A percentile compares a stretch with the other conserved stretches of the same genome.
Evolutionary conservation across 1,284 basidiomycete species (phyloP).

Genomic region (Austroboletus rostrupii): DNA sequence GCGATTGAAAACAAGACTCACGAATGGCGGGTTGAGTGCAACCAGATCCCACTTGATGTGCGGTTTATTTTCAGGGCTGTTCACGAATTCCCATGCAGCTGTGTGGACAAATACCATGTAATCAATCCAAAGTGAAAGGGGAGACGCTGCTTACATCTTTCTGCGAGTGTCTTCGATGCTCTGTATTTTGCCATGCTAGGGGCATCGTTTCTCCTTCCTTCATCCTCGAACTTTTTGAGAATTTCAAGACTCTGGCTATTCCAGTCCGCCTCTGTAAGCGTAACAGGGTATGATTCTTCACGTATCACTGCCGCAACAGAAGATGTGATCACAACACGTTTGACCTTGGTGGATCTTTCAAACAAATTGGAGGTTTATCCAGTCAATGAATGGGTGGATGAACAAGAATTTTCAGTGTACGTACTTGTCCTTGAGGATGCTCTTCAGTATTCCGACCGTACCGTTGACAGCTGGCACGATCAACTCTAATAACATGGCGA

Average conservation of each 20-base stretch:
- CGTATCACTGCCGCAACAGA: slow-evolving; percentile 51
- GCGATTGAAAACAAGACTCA: slow-evolving; percentile 21
- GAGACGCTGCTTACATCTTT: slow-evolving; percentile 39
- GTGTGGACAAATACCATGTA: neutral
- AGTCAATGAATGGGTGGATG: neutral
- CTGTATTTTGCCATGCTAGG: slow-evolving; percentile 44
- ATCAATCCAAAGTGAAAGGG: neutral
- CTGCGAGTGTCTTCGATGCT: slow-evolving; percentile 68
- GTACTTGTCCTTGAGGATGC: slow-evolving; percentile 48
- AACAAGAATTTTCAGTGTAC: slow-evolving; percentile 2
- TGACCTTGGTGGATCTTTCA: slow-evolving; percentile 38
- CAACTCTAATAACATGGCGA: too few species aligned
- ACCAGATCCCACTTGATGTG: slow-evolving; percentile 50
- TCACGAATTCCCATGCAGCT: slow-evolving; percentile 57
- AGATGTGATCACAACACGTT: slow-evolving; percentile 65
- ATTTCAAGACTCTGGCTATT: slow-evolving; percentile 53
- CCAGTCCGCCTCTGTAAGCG: slow-evolving; percentile 56
- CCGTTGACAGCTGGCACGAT: slow-evolving; percentile 40
- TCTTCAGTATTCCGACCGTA: slow-evolving; percentile 54
- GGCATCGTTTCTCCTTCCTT: slow-evolving; percentile 45
- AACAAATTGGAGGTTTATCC: neutral
- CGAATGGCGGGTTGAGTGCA: slow-evolving; percentile 55
- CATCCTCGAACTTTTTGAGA: slow-evolving; percentile 50
- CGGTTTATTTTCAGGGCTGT: slow-evolving; percentile 43
- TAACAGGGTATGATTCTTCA: slow-evolving; percentile 17